phyloP scores from a whole-genome alignment of 805 yeast species.

The Monosporozyma aerobia region DNA sequence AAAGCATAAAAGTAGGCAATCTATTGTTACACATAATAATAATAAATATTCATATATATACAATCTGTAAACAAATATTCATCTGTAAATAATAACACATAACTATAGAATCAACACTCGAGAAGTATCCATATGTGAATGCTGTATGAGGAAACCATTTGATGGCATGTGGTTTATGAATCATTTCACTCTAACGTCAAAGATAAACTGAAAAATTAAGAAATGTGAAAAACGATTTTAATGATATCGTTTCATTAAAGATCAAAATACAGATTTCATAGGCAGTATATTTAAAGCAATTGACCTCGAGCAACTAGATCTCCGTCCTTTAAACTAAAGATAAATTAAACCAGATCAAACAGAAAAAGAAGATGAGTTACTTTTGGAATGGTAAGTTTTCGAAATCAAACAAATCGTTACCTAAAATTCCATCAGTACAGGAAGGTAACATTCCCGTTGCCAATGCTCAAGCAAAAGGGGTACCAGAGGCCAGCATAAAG shows the following conservation, averaged over 20 bases:
- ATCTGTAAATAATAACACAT: not conserved
- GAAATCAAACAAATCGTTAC: not conserved
- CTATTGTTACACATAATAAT: not conserved
- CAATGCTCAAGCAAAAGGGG: not conserved
- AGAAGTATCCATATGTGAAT: not conserved
- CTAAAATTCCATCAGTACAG: not conserved
- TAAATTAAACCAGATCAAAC: not conserved
- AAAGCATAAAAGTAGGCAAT: not conserved
- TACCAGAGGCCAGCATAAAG: not conserved
- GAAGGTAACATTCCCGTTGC: not conserved
- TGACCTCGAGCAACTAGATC: not conserved
- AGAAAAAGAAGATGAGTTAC: slow-evolving; percentile 1
- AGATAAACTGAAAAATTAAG: not conserved
- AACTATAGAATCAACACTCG: not conserved
- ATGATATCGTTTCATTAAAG: not conserved
- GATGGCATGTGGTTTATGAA: not conserved
- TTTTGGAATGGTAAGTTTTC: slow-evolving; percentile 6
- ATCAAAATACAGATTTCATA: not conserved
- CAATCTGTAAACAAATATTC: not conserved
- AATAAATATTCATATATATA: not conserved
- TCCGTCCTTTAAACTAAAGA: not conserved
- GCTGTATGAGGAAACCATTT: not conserved
- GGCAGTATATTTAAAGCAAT: not conserved
- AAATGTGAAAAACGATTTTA: not conserved
- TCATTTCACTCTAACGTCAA: no score